Conservation (phyloP, 1,284 basidiomycete genomes). For the Salmacisia buchloeana region DNA sequence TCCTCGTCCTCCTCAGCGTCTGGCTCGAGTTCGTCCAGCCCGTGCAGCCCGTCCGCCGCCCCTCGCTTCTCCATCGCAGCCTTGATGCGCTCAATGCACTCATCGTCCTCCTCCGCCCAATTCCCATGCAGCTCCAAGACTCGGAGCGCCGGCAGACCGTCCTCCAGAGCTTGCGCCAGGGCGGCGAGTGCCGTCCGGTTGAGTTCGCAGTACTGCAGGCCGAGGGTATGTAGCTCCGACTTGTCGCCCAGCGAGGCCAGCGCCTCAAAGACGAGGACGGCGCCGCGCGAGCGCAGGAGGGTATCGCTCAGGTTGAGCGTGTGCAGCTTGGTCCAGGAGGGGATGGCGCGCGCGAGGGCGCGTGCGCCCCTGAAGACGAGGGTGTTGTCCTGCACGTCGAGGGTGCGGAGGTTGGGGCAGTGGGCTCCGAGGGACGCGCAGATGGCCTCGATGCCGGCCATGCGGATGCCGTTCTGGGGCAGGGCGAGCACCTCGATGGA, state of each 20-base stretch:
- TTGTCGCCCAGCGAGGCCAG: conserved; percentile 35
- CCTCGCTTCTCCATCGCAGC: conserved; percentile 35
- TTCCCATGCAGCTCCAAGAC: conserved; percentile 48
- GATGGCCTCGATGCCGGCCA: conserved; percentile 81
- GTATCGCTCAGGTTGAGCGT: conserved; percentile 88
- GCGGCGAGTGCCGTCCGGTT: conserved; percentile 34
- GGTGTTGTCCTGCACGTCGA: conserved; percentile 96
- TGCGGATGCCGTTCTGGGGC: conserved; percentile 95
- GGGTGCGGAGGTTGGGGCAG: conserved; percentile 65
- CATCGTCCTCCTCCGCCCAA: conserved; percentile 48
- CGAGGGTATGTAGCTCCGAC: conserved; percentile 32
- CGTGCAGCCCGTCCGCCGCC: conserved; percentile 39
- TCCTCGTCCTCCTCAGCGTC: conserved; percentile 4
- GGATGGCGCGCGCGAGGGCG: conserved; percentile 69
- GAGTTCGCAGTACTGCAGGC: conserved; percentile 45
- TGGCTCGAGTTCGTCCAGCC: conserved; percentile 33
- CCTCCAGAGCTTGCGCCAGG: conserved; percentile 34
- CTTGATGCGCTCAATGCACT: conserved; percentile 39
- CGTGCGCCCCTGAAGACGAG: conserved; percentile 69
- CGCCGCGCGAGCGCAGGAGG: conserved; percentile 64
- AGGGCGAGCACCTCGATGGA: conserved; percentile 74
- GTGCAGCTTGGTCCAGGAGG: conserved; percentile 64
- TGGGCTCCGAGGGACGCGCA: conserved; percentile 66
- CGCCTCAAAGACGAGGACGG: conserved; percentile 33
- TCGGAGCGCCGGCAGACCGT: conserved; percentile 26